phyloP scores from a whole-genome alignment of 2,329 filamentous ascomycete species.

The Trichoderma asperellum region DNA sequence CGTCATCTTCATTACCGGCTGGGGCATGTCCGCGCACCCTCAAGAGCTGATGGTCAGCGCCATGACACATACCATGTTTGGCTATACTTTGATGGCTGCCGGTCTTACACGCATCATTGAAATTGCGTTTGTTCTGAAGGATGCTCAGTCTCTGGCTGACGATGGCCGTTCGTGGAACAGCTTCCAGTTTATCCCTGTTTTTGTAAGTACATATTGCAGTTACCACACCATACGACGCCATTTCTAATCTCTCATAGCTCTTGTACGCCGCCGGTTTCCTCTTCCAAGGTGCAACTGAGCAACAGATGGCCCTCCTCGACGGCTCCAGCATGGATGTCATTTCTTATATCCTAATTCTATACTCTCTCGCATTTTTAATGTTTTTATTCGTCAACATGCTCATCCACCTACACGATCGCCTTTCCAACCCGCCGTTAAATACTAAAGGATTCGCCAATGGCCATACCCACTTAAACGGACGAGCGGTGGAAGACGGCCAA shows the following conservation, averaged over 20 bases:
- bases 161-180: slow-evolving; percentile 70
- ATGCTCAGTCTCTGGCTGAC: slow-evolving; percentile 66
- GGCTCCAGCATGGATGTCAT: slow-evolving; percentile 81
- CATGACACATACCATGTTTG: slow-evolving; percentile 86
- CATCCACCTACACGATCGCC: slow-evolving; percentile 77
- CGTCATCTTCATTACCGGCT: slow-evolving; percentile 89
- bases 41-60: slow-evolving; percentile 83
- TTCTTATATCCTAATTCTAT: slow-evolving; percentile 88
- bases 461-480: slow-evolving; percentile 40
- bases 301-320: slow-evolving; percentile 83
- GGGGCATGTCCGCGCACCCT: slow-evolving; percentile 91
- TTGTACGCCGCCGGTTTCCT: slow-evolving; percentile 91
- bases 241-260: slow-evolving; percentile 57
- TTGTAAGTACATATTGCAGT: slow-evolving; percentile 50
- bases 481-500: slow-evolving; percentile 55
- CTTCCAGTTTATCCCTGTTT: slow-evolving; percentile 59
- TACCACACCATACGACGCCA: not conserved
- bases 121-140: slow-evolving; percentile 82
- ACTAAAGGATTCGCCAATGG: slow-evolving; percentile 47
- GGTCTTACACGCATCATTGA: slow-evolving; percentile 86
- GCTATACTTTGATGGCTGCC: slow-evolving; percentile 92
- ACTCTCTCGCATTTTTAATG: slow-evolving; percentile 84
- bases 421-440: slow-evolving; percentile 44
- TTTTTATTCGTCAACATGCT: slow-evolving; percentile 93
- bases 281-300: slow-evolving; percentile 96